Conservation (phyloP, 495 filamentous ascomycete genomes). For the Penicillium paradoxum region DNA sequence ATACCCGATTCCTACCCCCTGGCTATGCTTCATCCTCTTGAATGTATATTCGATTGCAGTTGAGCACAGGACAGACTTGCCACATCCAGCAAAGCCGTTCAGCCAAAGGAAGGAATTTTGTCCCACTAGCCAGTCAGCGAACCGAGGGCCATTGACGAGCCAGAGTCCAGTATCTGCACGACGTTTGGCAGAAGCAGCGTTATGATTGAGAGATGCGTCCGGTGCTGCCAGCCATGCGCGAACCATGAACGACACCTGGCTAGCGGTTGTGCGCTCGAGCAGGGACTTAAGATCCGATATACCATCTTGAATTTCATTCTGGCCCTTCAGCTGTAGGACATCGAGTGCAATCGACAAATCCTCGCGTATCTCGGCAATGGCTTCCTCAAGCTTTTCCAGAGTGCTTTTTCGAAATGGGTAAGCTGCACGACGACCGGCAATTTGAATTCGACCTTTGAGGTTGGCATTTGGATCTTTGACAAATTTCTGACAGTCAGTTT, state of each 20-base stretch:
- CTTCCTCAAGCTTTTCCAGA: constrained; percentile 29
- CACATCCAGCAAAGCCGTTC: constrained; percentile 37
- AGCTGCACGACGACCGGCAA: constrained; percentile 13
- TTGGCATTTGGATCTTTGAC: constrained; percentile 1
- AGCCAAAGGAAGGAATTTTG: constrained; percentile 38
- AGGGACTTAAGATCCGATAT: constrained; percentile 16
- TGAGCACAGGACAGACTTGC: constrained; percentile 39
- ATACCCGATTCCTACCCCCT: constrained; percentile 28
- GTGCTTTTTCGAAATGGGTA: constrained; percentile 33
- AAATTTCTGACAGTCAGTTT: constrained; percentile 22
- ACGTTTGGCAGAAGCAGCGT: constrained; percentile 20
- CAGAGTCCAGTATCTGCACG: constrained; percentile 27
- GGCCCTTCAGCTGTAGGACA: constrained; percentile 22
- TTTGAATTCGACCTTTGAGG: constrained; percentile 10
- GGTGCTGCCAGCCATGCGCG: constrained; percentile 28
- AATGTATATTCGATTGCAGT: constrained; percentile 26
- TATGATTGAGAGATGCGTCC: constrained; percentile 27
- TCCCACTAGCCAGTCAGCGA: constrained; percentile 31
- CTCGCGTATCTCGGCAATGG: constrained; percentile 23
- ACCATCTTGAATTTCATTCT: constrained; percentile 11
- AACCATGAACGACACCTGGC: constrained; percentile 24
- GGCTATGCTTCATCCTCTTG: constrained; percentile 9
- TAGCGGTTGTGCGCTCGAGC: constrained; percentile 8
- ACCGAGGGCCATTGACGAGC: constrained; percentile 22
- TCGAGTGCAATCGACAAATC: constrained; percentile 26